Evolutionary conservation across 805 yeast genomes (phyloP).

Genomic region (Zygosaccharomyces bisporus): DNA sequence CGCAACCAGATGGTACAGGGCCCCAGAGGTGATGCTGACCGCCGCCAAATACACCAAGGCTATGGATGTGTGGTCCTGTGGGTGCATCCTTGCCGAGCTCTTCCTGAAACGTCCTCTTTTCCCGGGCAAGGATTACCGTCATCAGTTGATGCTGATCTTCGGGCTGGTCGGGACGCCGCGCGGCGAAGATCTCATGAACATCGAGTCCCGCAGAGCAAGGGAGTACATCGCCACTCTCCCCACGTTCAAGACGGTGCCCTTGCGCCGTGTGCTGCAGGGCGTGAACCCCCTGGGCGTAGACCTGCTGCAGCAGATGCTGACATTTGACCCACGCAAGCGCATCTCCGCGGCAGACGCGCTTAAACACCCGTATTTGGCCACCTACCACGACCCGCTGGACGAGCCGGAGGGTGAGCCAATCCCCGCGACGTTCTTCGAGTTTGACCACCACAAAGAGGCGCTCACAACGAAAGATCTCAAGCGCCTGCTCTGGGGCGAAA

Average conservation of each 20-base stretch:
- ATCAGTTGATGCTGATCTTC: conserved; percentile 81
- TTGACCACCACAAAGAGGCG: conserved; percentile 79
- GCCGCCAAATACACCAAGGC: conserved; percentile 92
- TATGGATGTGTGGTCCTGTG: conserved; percentile 95
- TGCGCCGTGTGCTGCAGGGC: conserved; percentile 39
- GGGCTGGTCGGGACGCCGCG: conserved; percentile 85
- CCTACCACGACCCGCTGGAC: conserved; percentile 93
- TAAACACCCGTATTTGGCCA: conserved; percentile 74
- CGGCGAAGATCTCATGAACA: conserved; percentile 68
- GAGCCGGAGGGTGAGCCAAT: conserved; percentile 85
- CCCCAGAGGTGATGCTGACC: conserved; percentile 95
- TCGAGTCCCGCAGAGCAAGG: conserved; percentile 77
- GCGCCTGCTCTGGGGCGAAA: conserved; percentile 72
- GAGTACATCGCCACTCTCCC: conserved; percentile 85
- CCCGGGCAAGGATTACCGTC: conserved; percentile 92
- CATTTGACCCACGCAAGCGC: conserved; percentile 79
- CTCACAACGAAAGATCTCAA: conserved; percentile 74
- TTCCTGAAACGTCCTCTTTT: conserved; percentile 81
- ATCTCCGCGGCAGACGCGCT: conserved; percentile 83
- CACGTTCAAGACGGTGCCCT: conserved; percentile 38
- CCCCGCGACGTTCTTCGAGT: conserved; percentile 83
- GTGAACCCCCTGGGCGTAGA: conserved; percentile 69
- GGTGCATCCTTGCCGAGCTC: conserved; percentile 92
- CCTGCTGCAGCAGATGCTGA: conserved; percentile 60
- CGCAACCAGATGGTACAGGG: conserved; percentile 96